phyloP scores from a whole-genome alignment of 139 green algal genomes.

The Haematococcus lacustris region DNA sequence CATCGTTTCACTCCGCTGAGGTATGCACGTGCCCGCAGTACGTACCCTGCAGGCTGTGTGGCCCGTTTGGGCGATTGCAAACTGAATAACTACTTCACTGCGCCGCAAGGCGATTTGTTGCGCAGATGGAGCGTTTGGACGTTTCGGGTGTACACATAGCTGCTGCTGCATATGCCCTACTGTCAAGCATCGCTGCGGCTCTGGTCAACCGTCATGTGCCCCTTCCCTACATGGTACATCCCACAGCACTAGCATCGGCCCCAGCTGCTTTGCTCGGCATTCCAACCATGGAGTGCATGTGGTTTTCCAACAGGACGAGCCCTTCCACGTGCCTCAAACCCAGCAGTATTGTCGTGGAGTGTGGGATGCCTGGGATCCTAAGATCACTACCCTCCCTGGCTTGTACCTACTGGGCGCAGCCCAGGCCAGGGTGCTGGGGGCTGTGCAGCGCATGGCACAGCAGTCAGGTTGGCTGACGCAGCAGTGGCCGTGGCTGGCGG shows the following conservation, averaged over 20 bases:
- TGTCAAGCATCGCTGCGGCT: background rate
- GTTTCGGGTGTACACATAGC: no score
- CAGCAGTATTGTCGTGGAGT: conserved; percentile 73
- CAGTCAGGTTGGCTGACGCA: no score
- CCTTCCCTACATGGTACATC: conserved; percentile 40
- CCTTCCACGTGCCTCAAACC: conserved; percentile 87
- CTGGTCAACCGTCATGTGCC: conserved; percentile 17
- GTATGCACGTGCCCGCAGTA: no score
- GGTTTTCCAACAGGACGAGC: conserved; percentile 92
- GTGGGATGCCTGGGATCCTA: conserved; percentile 74
- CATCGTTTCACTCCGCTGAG: no score
- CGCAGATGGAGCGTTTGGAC: no score
- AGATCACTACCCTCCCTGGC: conserved; percentile 92
- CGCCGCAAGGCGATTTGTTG: no score
- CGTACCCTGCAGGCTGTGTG: no score
- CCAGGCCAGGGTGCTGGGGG: conserved; percentile 10
- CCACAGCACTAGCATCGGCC: background rate
- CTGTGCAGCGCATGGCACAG: background rate
- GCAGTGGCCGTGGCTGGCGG: no score
- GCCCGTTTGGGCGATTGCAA: no score
- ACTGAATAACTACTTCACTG: no score
- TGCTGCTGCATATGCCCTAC: background rate
- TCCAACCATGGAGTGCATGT: no score
- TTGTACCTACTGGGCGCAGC: conserved; percentile 65
- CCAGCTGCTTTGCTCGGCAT: no score